These are phyloP conservation scores for Lasiodiplodia theobromae DNA, from an alignment of 2,329 filamentous ascomycete genomes.

Conservation along the genomic window DNA sequence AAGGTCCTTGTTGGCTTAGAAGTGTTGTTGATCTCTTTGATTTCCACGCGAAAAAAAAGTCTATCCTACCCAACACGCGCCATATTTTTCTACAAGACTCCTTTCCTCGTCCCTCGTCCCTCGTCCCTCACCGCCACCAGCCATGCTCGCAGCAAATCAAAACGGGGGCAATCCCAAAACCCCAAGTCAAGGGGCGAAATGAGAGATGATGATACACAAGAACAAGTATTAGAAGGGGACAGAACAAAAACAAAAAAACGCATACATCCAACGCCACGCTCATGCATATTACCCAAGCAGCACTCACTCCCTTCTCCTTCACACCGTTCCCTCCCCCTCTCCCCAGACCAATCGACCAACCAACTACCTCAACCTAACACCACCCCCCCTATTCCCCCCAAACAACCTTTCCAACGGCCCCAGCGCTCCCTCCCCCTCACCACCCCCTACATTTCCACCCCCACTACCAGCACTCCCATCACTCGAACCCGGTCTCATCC, in stretches of 20 bases:
- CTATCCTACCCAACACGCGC: too few species aligned
- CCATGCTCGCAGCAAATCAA: too few species aligned
- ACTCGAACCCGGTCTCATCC: slow-evolving; percentile 63
- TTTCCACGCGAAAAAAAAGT: too few species aligned
- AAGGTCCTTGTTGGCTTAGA: too few species aligned
- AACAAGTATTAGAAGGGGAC: not conserved
- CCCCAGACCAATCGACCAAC: not conserved
- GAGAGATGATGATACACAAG: not conserved
- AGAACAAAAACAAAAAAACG: too few species aligned
- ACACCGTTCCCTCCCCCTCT: not conserved
- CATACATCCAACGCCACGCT: not conserved
- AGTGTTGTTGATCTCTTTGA: too few species aligned
- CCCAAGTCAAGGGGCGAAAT: too few species aligned
- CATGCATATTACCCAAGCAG: not conserved
- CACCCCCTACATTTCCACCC: not conserved
- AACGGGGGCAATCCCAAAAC: too few species aligned
- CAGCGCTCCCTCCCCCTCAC: slow-evolving; percentile 33
- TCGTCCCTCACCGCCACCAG: too few species aligned
- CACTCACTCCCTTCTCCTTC: too few species aligned
- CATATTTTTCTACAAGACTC: too few species aligned
- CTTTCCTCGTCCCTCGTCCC: too few species aligned
- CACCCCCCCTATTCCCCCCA: slow-evolving; percentile 45
- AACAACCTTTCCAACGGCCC: slow-evolving; percentile 39
- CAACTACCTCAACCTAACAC: slow-evolving; percentile 40
- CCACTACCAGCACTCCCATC: slow-evolving; percentile 28